These are phyloP conservation scores for Aechmea fasciata DNA, from an alignment of 176 grass and related monocot species.

Conservation along the genomic window DNA sequence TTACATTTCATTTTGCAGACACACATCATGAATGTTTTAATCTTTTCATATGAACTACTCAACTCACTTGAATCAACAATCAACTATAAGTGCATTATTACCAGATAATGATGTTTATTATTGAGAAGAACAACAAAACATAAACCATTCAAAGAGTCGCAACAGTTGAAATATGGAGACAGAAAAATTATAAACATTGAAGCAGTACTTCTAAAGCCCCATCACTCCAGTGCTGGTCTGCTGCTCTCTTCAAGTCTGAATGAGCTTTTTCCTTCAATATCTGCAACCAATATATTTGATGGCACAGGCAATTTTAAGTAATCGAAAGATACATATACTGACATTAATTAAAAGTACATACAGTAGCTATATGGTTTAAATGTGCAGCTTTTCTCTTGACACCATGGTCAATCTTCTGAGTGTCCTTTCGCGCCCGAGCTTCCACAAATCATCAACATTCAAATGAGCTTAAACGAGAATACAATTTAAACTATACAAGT, in stretches of 20 bases:
- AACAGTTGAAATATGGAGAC: background rate
- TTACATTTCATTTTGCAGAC: background rate
- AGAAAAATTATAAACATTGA: background rate
- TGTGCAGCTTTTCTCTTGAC: conserved; percentile 73
- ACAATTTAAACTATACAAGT: background rate
- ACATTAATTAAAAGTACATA: conserved; percentile 31
- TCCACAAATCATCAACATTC: conserved; percentile 22
- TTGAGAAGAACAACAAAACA: background rate
- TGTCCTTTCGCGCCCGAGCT: conserved; percentile 88
- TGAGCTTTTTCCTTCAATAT: conserved; percentile 71
- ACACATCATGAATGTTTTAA: background rate
- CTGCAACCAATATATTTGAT: conserved; percentile 29
- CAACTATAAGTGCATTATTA: background rate
- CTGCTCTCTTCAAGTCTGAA: conserved; percentile 83
- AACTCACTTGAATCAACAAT: background rate
- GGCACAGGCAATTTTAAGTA: background rate
- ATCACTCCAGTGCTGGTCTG: conserved; percentile 94
- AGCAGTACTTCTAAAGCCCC: conserved; percentile 73
- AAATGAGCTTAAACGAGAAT: conserved; percentile 2
- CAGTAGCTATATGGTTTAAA: conserved; percentile 67
- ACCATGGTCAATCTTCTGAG: conserved; percentile 68
- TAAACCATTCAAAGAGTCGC: background rate
- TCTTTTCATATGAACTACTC: background rate
- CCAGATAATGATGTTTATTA: background rate
- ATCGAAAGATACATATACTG: conserved; percentile 7